Conservation (phyloP, 768 basidiomycete genomes). For the Dentipellis fragilis region DNA sequence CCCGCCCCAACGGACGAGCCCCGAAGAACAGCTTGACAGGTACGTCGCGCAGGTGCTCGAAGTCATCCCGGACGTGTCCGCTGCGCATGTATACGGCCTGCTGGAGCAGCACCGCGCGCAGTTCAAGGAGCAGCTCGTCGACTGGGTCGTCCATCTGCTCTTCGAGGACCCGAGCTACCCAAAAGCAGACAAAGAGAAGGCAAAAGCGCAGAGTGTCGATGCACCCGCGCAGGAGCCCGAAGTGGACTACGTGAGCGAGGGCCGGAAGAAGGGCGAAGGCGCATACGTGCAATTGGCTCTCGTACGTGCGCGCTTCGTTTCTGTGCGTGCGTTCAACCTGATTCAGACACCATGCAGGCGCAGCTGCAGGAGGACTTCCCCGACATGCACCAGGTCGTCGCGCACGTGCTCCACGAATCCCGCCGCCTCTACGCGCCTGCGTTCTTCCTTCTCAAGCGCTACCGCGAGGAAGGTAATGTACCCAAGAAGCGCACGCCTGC, state of each 20-base stretch:
- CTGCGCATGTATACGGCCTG: conserved; percentile 39
- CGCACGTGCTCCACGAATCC: background rate
- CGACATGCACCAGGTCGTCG: conserved; percentile 19
- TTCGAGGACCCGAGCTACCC: conserved; percentile 59
- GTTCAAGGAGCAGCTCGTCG: conserved; percentile 30
- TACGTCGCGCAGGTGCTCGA: conserved; percentile 47
- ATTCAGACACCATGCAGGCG: conserved; percentile 23
- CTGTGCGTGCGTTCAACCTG: too few species aligned
- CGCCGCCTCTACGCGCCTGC: conserved; percentile 57
- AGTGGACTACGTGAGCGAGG: conserved; percentile 43
- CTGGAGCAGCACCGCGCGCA: conserved; percentile 32
- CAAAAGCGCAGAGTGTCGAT: conserved; percentile 31
- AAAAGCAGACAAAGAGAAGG: conserved; percentile 34
- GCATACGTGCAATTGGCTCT: conserved; percentile 36
- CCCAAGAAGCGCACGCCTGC: conserved; percentile 21
- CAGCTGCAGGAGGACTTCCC: conserved; percentile 51
- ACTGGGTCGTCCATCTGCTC: conserved; percentile 46
- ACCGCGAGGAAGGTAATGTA: conserved; percentile 22
- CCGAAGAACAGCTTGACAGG: conserved; percentile 12
- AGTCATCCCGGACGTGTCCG: conserved; percentile 62
- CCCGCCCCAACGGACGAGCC: background rate
- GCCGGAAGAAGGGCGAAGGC: conserved; percentile 31
- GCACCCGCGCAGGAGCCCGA: conserved; percentile 16
- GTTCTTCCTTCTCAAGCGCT: conserved; percentile 38
- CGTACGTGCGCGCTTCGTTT: conserved; percentile 32